Percentiles rank a stretch among this genome's conserved stretches.
phyloP scores from a whole-genome alignment of 2,329 filamentous ascomycete species.

The Lasiodiplodia citricola region DNA sequence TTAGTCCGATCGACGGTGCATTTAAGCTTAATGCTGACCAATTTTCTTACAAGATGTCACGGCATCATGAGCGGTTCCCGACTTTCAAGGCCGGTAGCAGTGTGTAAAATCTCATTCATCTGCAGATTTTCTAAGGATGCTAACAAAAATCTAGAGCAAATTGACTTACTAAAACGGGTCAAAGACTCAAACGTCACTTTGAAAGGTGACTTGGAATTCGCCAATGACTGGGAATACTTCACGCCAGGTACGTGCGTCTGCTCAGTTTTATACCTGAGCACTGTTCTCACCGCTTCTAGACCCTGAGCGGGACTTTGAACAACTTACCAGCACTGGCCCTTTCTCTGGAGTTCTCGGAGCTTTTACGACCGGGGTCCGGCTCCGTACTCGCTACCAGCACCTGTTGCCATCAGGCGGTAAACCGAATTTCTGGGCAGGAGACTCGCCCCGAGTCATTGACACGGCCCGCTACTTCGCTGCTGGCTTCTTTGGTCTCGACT shows the following conservation, averaged over 20 bases:
- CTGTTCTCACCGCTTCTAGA: conserved; percentile 29
- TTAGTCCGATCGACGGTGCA: too few species aligned
- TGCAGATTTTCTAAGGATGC: not conserved
- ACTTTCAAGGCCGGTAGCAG: conserved; percentile 56
- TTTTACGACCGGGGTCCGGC: conserved; percentile 59
- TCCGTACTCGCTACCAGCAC: conserved; percentile 59
- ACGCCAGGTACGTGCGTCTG: conserved; percentile 43
- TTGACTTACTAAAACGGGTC: conserved; percentile 55
- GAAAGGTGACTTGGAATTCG: conserved; percentile 58
- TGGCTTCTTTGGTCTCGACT: conserved; percentile 61
- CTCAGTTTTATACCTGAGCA: not conserved
- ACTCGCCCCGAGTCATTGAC: conserved; percentile 60
- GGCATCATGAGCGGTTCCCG: conserved; percentile 64
- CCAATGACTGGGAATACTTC: conserved; percentile 62
- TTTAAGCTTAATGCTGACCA: not conserved
- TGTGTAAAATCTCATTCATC: conserved; percentile 41
- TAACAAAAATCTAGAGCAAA: conserved; percentile 46
- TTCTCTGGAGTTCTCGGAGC: conserved; percentile 61
- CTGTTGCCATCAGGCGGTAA: conserved; percentile 44
- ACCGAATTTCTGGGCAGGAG: conserved; percentile 61
- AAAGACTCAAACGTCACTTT: conserved; percentile 48
- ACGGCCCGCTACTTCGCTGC: conserved; percentile 61
- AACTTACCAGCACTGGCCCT: conserved; percentile 61
- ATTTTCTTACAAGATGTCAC: conserved; percentile 53
- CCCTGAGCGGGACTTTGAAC: conserved; percentile 54